Evolutionary conservation across 768 basidiomycete genomes (phyloP).

Genomic region (Suillus variegatus): DNA sequence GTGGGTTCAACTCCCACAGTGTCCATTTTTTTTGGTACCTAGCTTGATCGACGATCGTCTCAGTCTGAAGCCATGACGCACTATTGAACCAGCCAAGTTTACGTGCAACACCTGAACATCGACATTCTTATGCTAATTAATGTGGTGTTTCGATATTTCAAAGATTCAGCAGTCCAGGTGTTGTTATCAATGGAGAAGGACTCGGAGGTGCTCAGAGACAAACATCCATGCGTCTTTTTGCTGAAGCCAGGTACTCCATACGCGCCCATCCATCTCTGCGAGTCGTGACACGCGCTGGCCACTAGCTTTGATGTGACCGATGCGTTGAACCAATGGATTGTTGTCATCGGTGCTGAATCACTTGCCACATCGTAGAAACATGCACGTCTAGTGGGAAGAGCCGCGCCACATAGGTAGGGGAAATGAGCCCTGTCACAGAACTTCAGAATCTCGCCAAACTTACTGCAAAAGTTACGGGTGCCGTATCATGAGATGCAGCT

Average conservation of each 20-base stretch:
- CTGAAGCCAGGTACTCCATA: neutral
- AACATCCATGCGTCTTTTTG: neutral
- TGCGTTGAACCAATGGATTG: neutral
- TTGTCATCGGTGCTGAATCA: neutral
- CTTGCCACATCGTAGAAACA: neutral
- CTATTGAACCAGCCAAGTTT: neutral
- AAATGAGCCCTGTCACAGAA: neutral
- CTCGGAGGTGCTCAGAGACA: neutral
- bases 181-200: neutral
- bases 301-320: neutral
- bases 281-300: neutral
- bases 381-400: neutral
- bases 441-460: neutral
- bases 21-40: slow-evolving; percentile 24
- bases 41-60: too few species aligned
- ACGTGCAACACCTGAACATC: neutral
- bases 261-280: neutral
- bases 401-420: neutral
- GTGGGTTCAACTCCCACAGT: slow-evolving; percentile 37
- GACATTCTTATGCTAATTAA: too few species aligned
- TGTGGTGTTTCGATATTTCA: neutral
- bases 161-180: neutral
- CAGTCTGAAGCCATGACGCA: neutral
- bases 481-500: neutral
- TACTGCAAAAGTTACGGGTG: neutral